Base-by-base conservation (phyloP, 257 asterid species). In the Solanum appendiculatum region DNA sequence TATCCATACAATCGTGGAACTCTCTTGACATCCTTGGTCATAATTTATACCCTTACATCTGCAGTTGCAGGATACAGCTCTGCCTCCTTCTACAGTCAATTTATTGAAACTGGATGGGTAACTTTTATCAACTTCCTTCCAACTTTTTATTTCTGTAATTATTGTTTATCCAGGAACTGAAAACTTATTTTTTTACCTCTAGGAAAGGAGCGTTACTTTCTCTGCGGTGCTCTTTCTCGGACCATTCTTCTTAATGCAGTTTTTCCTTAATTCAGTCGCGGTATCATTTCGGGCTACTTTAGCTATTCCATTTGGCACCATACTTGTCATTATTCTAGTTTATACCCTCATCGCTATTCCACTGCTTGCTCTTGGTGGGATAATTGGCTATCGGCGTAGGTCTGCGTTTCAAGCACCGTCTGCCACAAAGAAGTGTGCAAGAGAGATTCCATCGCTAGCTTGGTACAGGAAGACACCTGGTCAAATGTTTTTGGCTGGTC, bases 401-500 rank as follows among this genome's bases (percentile, higher is more conserved):
- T 87, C 94, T 8, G 91, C 89, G 87, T 88, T 87, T 86, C 94
- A 84, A 74, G 91, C 92, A 37, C 89, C 98, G 73, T 87, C 93
- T 1, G 46, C 88, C 74, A 86, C 93, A 31, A 94, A 90, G 90
- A 95, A 89, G 86, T 27, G 48, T 86, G 92, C 95, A 11, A 89
- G 94, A 87, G 98, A 93, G 89, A 91, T 92, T 86, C 94, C 93
- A 25, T 66, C 88, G 0, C 82, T 90, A 86, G 72, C 93, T 64
- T 97, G 98, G 98, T 92, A 95, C 87, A 88, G 91, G 84, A 95
- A 90, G 91, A 88, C 92, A 75, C 95, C 94, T 5, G 91, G 93
- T 68, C 96, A 97, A 88, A 93, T 97, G 95, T 91, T 97, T 88
- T 89, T 95, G 40, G 98, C 91, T 37, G 99, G 98, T 36, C 95